Conservation (phyloP, 768 basidiomycete species). For the Ephemerocybe angulata region DNA sequence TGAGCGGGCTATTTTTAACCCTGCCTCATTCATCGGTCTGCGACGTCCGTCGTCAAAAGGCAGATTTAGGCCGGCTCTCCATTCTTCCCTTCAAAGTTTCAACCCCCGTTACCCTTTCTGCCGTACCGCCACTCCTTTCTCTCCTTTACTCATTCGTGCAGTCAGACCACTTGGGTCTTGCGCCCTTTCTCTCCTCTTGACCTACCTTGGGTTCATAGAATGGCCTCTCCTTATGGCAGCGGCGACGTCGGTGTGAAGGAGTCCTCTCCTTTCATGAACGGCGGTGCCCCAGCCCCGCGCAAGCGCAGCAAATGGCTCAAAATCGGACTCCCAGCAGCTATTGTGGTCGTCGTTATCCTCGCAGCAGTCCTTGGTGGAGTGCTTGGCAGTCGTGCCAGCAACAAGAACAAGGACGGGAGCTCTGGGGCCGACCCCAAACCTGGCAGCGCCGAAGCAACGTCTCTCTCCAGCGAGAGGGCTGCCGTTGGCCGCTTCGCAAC, state of each 20-base stretch:
- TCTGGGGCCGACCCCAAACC: conserved; percentile 37
- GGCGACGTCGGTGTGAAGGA: conserved; percentile 63
- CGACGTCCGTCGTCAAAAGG: neutral
- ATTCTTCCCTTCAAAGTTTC: neutral
- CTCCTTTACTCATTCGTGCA: neutral
- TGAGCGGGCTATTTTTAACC: neutral
- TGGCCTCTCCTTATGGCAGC: conserved; percentile 44
- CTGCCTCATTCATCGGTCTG: neutral
- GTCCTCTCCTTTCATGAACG: conserved; percentile 65
- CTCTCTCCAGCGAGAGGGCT: conserved; percentile 54
- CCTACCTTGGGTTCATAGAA: neutral
- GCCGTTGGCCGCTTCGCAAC: conserved; percentile 67
- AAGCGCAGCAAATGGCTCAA: conserved; percentile 67
- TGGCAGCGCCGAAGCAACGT: conserved; percentile 47
- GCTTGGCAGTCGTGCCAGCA: conserved; percentile 59
- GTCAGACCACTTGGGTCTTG: neutral
- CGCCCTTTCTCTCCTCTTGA: neutral
- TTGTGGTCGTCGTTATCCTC: conserved; percentile 55
- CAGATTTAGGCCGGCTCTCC: neutral
- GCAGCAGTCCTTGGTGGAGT: conserved; percentile 76
- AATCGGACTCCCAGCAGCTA: conserved; percentile 52
- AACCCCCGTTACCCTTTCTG: neutral
- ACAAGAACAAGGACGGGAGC: conserved; percentile 36
- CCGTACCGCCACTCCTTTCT: neutral
- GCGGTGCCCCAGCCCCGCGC: conserved; percentile 40